phyloP scores from a whole-genome alignment of 2,329 filamentous ascomycete species.

The Berkeleyomyces basicola region DNA sequence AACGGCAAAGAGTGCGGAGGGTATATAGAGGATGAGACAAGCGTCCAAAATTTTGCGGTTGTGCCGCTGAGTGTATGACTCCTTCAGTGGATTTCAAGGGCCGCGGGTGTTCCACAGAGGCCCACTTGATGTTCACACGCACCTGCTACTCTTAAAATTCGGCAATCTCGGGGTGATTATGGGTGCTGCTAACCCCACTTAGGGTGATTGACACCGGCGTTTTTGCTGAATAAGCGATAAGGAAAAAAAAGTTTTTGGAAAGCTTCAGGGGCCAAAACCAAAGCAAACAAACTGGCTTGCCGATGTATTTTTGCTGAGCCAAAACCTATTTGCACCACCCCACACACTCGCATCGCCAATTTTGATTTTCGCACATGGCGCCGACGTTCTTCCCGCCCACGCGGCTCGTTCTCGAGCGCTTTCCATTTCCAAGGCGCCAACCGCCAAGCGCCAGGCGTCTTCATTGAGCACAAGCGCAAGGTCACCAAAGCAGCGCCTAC shows the following conservation, averaged over 20 bases:
- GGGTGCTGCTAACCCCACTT: neutral
- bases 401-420: slow-evolving; percentile 16
- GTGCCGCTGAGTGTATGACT: slow-evolving; percentile 1
- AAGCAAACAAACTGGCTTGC: neutral
- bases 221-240: slow-evolving; percentile 8
- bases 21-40: neutral
- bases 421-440: slow-evolving; percentile 39
- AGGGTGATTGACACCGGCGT: neutral
- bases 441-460: slow-evolving; percentile 63
- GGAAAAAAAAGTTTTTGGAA: slow-evolving; percentile 11
- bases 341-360: neutral
- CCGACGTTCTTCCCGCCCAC: slow-evolving; percentile 11
- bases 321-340: neutral
- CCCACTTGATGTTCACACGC: slow-evolving; percentile 5
- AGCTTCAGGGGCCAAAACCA: neutral
- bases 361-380: slow-evolving; percentile 15
- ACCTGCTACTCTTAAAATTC: neutral
- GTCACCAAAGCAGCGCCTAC: slow-evolving; percentile 56
- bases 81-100: neutral
- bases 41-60: slow-evolving; percentile 5
- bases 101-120: too few relatives aligned
- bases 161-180: neutral
- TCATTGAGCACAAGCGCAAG: slow-evolving; percentile 63
- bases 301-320: neutral
- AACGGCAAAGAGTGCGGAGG: neutral